Evolutionary conservation across 805 yeast species (phyloP), one percentile per base, ranked within the genome.

Genomic region (Metschnikowia reukaufii): DNA sequence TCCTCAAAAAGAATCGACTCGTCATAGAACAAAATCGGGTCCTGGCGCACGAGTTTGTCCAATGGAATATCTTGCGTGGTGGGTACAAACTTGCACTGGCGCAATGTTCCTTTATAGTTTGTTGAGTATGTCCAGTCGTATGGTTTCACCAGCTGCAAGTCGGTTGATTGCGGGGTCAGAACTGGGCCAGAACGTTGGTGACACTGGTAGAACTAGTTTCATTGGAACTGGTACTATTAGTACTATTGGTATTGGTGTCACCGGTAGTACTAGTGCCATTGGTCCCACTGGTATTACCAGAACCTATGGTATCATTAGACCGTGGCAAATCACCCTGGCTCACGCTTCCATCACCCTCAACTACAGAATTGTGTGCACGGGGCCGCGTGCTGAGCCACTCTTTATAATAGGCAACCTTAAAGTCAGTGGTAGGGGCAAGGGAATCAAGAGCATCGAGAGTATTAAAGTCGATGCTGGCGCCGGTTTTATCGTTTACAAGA

Each of bases 61-160:
- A 88, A 56, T 0, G 99, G 99, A 10, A 92, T 79, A 27, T 58
- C 58, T 19, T 61, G 60, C 10, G 52, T 43, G 4, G 66, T 57
- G 2, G 49, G 30, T 3, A 12, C 15, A 41, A 70, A 65, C 7
- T 50, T 42, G 12, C 65, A 47, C 5, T 57, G 56, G 6, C 35
- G 23, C 8, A 72, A 45, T 0, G 83, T 75, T 0, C 98, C 99
- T 49, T 72, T 75, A 63, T 92, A 94, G 39, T 73, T 66, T 0
- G 96, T 82, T 0, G 96, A 79, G 63, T 94, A 94, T 0, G 99
- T 92, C 99, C 99, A 94, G 69, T 94, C 99, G 62, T 82, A 94
- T 2, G 96, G 94, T 57, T 86, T 85, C 42, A 84, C 80, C 30
- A 85, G 79, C 38, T 85, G 75, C 79, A 60, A 74, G 64, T 30